These are phyloP conservation scores for Abortiporus biennis DNA, from an alignment of 1,284 basidiomycete species.

Conservation along the genomic window DNA sequence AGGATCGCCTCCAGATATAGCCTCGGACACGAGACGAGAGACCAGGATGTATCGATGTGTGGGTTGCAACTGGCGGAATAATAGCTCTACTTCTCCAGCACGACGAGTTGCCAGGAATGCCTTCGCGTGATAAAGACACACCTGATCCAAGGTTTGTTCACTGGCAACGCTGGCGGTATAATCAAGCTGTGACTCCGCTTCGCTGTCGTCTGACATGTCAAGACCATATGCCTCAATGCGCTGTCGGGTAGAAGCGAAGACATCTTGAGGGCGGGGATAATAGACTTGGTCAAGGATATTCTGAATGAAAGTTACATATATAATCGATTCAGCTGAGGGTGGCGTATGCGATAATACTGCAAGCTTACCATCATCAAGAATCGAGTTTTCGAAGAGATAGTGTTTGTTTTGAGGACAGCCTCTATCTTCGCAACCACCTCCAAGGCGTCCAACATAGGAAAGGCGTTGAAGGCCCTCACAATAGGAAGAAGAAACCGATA, in stretches of 20 bases:
- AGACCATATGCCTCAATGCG: slow-evolving; percentile 21
- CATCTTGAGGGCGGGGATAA: slow-evolving; percentile 18
- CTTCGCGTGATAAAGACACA: slow-evolving; percentile 7
- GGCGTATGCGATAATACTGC: background rate
- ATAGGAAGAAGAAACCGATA: slow-evolving; percentile 19
- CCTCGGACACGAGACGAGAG: slow-evolving; percentile 11
- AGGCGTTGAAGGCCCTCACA: slow-evolving; percentile 18
- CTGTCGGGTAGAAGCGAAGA: slow-evolving; percentile 17
- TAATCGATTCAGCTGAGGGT: background rate
- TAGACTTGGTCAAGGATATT: slow-evolving; percentile 18
- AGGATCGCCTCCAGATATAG: slow-evolving; percentile 12
- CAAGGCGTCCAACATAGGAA: slow-evolving; percentile 16
- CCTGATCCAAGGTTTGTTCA: slow-evolving; percentile 4
- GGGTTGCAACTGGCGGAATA: slow-evolving; percentile 11
- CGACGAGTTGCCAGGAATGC: slow-evolving; percentile 9
- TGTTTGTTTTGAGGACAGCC: slow-evolving; percentile 17
- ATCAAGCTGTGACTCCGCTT: slow-evolving; percentile 4
- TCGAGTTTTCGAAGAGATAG: slow-evolving; percentile 19
- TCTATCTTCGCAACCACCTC: slow-evolving; percentile 14
- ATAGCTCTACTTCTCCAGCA: slow-evolving; percentile 5
- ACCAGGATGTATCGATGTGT: slow-evolving; percentile 13
- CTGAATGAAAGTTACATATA: slow-evolving; percentile 7
- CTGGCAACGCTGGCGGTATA: slow-evolving; percentile 3
- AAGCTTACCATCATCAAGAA: slow-evolving; percentile 22
- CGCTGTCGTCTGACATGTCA: slow-evolving; percentile 8